Base-by-base conservation (phyloP, 2,329 filamentous ascomycete species). In the Curvularia sp. region DNA sequence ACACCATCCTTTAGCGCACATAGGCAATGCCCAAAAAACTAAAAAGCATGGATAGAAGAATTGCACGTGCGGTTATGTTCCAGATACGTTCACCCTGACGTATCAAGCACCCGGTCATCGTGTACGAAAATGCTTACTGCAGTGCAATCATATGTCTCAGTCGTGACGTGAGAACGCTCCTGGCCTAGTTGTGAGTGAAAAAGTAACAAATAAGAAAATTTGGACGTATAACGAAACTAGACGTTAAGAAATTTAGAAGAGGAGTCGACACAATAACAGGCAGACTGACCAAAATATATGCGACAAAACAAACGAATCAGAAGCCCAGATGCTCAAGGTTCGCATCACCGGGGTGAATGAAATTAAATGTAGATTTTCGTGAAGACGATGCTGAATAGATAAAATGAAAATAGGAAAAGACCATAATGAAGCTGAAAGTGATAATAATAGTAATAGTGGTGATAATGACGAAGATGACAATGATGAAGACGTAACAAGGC, bases 321-420 rank as follows among this genome's bases (percentile, higher is more conserved):
- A 28, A 28, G 23, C 8, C n/a, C 10, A 18, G 19, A 18, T 39
- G 9, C 15, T 19, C n/a, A 15, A 27, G 18, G 23, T 10, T 23
- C 21, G 13, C 6, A n/a, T n/a, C 10, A 23, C 34, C 23, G n/a
- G 15, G 23, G 15, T n/a, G 19, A 49, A 39, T 39, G 34, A 49
- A 39, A 49, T 49, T 28, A 28, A 25, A 39, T 39, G 23, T 49
- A 18, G 23, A 39, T 49, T n/a, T 19, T 49, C 25, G 10, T 28
- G 34, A 49, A 49, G 47, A 49, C 19, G n/a, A 19, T 27, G 12
- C n/a, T 38, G 47, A 49, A 49, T 25, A 28, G 34, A 15, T 34
- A 12, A 27, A 10, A 19, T 5, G 12, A 23, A 39, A 49, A 30
- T 39, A 39, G 15, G 43, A 47, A 45, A 30, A 18, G 18, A 32